Base-by-base conservation (phyloP, 371 early-diverging fungal species). In the Mortierella sp. region DNA sequence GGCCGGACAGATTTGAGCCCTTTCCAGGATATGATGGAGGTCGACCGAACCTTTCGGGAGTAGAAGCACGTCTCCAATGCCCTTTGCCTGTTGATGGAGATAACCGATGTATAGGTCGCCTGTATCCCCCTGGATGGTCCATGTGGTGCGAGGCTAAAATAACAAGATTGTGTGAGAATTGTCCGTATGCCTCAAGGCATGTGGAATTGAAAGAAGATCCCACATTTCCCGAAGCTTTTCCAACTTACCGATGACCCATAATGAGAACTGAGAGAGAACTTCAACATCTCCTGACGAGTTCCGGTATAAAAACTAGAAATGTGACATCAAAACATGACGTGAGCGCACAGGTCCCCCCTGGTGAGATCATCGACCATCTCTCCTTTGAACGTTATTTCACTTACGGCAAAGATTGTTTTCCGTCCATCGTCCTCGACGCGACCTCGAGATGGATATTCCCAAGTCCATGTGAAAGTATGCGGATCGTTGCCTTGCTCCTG, bases 11-110 rank as follows among this genome's bases (percentile, higher is more conserved):
- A 19, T 45, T 29, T 2, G 60, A 58, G 9, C 56, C 45, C 21
- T 62, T 58, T 29, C 58, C 2, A 6, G 65, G 72, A 37, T 58
- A 55, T 16, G 62, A 59, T 0, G 53, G 41, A 28, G 49, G 43
- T 13, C 60, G 54, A 45, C 27, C 58, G 21, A 50, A 55, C 27
- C 59, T 57, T 27, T 76, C 76, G 3, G 76, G 65, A 0, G 69
- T 69, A 10, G 76, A 76, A 19, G 76, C 69, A 14, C 61, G 51
- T 37, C 76, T 59, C 69, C 61, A 69, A 43, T 76, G 76, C 22
- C 69, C 60, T 9, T 57, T 22, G 22, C 17, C 41, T 21, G 57
- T 13, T 34, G 58, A 14, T 13, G 55, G 27, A 1, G 51, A 28
- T 44, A 59, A n/a, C 9, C 48, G 59, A 5, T 49, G 50, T 9